These are phyloP conservation scores for Linderniella brevidens DNA, from an alignment of 257 asterid genomes.

Conservation along the genomic window DNA sequence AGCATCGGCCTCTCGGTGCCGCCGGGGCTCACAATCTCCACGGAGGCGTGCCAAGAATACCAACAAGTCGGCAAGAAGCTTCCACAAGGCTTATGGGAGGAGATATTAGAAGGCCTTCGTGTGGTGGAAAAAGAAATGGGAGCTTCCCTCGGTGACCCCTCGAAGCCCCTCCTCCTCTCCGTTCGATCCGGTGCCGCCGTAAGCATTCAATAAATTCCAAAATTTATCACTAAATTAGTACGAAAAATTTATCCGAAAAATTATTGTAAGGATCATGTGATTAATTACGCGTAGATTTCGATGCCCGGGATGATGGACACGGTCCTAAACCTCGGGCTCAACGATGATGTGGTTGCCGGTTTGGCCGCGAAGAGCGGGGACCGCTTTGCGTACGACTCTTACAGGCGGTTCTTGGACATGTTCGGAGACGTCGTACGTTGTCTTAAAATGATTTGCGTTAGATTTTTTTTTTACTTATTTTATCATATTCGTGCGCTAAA, in stretches of 20 bases:
- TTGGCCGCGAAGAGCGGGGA: constrained; percentile 88
- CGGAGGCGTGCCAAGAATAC: constrained; percentile 92
- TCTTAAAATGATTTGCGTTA: constrained; percentile 11
- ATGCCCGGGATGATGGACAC: constrained; percentile 99
- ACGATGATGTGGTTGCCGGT: constrained; percentile 73
- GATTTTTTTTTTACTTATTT: neutral
- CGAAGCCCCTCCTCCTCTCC: constrained; percentile 77
- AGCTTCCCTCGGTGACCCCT: constrained; percentile 71
- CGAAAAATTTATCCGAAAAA: neutral
- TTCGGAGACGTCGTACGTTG: constrained; percentile 79
- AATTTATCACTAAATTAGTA: neutral
- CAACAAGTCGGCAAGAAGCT: constrained; percentile 55
- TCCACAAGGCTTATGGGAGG: constrained; percentile 72
- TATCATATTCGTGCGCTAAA: neutral
- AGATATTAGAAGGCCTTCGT: constrained; percentile 51
- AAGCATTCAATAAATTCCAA: constrained; percentile 5
- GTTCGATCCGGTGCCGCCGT: constrained; percentile 95
- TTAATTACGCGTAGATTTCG: constrained; percentile 36
- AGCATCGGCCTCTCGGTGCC: constrained; percentile 91
- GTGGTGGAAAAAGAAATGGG: constrained; percentile 72
- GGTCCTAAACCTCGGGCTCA: constrained; percentile 81
- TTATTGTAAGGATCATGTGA: too few relatives aligned
- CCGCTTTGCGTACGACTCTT: constrained; percentile 83
- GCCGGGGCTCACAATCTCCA: constrained; percentile 88
- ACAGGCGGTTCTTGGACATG: constrained; percentile 88